Evolutionary conservation across 1,139 yeast species (phyloP).

Genomic region (Meyerozyma carpophila): DNA sequence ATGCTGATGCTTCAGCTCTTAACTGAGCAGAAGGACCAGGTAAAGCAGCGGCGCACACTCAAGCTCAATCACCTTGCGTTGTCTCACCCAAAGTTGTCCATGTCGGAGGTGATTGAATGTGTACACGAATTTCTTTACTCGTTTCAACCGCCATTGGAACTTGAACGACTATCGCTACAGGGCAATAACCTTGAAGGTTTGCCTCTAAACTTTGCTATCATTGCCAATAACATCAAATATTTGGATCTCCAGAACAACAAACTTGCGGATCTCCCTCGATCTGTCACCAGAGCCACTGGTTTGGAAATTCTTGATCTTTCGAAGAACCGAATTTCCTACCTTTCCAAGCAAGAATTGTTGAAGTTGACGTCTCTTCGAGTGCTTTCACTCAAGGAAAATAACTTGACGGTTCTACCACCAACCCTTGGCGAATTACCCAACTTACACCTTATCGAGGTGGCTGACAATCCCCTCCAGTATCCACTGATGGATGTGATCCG

Average conservation of each 20-base stretch:
- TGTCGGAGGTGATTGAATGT: conserved; percentile 11
- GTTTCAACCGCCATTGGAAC: conserved; percentile 26
- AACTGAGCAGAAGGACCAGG: conserved; percentile 13
- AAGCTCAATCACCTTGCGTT: conserved; percentile 9
- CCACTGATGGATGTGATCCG: conserved; percentile 41
- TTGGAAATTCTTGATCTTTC: conserved; percentile 70
- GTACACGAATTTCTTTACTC: conserved; percentile 12
- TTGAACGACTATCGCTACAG: conserved; percentile 51
- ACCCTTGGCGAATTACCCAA: conserved; percentile 46
- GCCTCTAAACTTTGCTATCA: conserved; percentile 42
- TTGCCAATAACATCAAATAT: conserved; percentile 47
- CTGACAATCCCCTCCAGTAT: conserved; percentile 57
- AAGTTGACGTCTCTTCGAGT: conserved; percentile 46
- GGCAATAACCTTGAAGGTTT: conserved; percentile 43
- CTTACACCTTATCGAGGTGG: conserved; percentile 61
- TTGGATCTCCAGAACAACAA: conserved; percentile 63
- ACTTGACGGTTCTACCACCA: conserved; percentile 53
- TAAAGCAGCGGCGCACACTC: conserved; percentile 11
- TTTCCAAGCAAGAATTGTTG: conserved; percentile 36
- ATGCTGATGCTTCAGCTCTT: conserved; percentile 9
- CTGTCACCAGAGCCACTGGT: conserved; percentile 29
- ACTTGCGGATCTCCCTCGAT: conserved; percentile 47
- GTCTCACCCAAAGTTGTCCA: conserved; percentile 2
- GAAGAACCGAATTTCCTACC: conserved; percentile 40
- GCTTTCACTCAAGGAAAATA: conserved; percentile 59